phyloP scores from a whole-genome alignment of 352 stramenopile species.

The Phytophthora pini region DNA sequence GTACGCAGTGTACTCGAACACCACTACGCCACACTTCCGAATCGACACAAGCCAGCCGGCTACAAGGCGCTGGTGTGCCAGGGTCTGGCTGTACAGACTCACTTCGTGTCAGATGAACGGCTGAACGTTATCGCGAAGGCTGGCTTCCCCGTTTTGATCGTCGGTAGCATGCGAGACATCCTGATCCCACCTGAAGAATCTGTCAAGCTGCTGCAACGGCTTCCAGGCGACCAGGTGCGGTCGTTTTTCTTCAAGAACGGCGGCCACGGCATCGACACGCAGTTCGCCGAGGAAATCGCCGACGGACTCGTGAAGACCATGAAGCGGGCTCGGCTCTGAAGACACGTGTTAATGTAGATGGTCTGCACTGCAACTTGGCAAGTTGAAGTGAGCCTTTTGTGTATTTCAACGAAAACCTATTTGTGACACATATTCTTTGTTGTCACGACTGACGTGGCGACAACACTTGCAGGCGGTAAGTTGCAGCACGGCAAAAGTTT shows the following conservation, averaged over 20 bases:
- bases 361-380: not conserved
- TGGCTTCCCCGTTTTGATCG: slow-evolving; percentile 52
- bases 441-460: not conserved
- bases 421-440: not conserved
- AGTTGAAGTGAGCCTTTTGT: slow-evolving; percentile 21
- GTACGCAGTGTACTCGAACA: slow-evolving; percentile 29
- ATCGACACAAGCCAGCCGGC: slow-evolving; percentile 22
- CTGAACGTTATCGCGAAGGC: slow-evolving; percentile 38
- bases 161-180: slow-evolving; percentile 48
- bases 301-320: slow-evolving; percentile 36
- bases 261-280: slow-evolving; percentile 38
- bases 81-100: slow-evolving; percentile 38
- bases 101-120: slow-evolving; percentile 56
- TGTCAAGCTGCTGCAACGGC: slow-evolving; percentile 23
- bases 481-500: no score
- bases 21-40: slow-evolving; percentile 28
- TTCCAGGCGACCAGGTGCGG: slow-evolving; percentile 29
- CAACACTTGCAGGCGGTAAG: not conserved
- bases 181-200: slow-evolving; percentile 46
- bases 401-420: not conserved
- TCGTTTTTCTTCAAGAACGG: slow-evolving; percentile 37
- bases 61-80: slow-evolving; percentile 42
- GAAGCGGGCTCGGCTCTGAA: slow-evolving; percentile 25
- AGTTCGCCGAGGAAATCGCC: slow-evolving; percentile 39
- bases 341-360: not conserved